Base-by-base conservation (phyloP, 2,329 filamentous ascomycete genomes). In the Penicillium sp. region DNA sequence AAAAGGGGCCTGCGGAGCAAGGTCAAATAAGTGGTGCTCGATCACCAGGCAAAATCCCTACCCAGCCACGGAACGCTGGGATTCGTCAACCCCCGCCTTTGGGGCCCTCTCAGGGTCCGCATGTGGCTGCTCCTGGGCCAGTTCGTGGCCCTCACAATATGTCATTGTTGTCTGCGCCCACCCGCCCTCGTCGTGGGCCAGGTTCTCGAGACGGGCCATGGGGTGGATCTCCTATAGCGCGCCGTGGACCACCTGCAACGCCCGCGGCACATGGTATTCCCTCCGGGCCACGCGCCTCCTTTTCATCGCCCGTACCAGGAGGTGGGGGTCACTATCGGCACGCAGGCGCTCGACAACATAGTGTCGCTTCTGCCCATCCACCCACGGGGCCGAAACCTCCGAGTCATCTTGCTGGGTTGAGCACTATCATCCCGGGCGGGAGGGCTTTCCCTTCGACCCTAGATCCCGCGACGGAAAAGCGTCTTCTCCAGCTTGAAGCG, bases 111-210 rank as follows among this genome's bases (percentile, higher is more conserved):
- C 72, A 76, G 57, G 73, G 72, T 22, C 67, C 76, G 19, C 76
- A 73, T 55, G 71, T 73, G 9, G 67, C 75, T 55, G 67, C 75
- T 53, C 73, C 76, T 9, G 68, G 75, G 13, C 76, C 78, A 40
- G 74, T 66, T 67, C 79, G 80, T 15, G 74, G 74, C 10, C 70
- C 74, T 40, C 62, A 64, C 5, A 79, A 74, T 60, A 68, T 76
- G 45, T 77, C 79, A 33, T 63, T 82, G n/a, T 67, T 82, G 13
- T 77, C 79, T 33, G 81, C 80, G 26, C 81, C 81, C n/a, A 82
- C 80, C 10, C 76, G 80, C 15, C 81, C 82, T 49, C 80, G 80
- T 38, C 80, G 80, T 50, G 76, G 72, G 42, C 61, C 73, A 35
- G 72, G 68, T 56, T 72, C 74, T 24, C 73, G 78, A 58, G 74